These are phyloP conservation scores for Nakataea oryzae DNA, from an alignment of 2,329 filamentous ascomycete genomes.

Conservation along the genomic window DNA sequence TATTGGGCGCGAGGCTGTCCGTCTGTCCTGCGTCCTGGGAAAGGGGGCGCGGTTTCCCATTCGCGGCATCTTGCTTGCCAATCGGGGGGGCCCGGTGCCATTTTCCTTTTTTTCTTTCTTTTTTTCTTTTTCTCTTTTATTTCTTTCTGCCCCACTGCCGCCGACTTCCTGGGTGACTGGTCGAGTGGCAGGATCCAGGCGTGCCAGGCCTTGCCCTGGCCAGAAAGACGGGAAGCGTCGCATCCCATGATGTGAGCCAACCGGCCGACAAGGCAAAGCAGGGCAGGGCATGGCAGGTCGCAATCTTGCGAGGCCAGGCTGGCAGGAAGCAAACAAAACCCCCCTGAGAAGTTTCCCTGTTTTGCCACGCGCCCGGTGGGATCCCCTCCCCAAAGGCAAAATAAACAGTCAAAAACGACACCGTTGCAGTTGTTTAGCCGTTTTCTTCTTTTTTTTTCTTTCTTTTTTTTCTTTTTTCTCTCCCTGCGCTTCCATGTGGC, in stretches of 20 bases:
- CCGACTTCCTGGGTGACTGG: no score
- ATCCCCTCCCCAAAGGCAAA: no score
- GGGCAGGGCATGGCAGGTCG: not conserved
- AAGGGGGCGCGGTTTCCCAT: not conserved
- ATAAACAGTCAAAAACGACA: not conserved
- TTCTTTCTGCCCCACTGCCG: not conserved
- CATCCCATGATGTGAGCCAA: not conserved
- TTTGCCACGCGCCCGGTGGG: not conserved
- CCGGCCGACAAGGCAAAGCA: not conserved
- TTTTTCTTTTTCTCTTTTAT: no score
- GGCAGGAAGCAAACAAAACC: not conserved
- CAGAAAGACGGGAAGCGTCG: not conserved
- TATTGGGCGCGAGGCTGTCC: not conserved
- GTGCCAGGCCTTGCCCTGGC: no score
- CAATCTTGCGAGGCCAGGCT: not conserved
- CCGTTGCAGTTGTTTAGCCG: not conserved
- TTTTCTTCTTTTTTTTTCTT: no score
- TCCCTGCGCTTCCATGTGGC: not conserved
- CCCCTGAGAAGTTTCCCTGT: not conserved
- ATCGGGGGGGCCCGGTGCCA: not conserved
- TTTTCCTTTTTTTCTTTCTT: not conserved
- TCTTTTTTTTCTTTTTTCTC: no score
- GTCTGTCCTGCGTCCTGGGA: not conserved
- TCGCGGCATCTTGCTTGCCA: not conserved
- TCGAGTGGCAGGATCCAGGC: no score